Evolutionary conservation across 208 protist species (phyloP).

Genomic region (Trypanosoma avium): DNA sequence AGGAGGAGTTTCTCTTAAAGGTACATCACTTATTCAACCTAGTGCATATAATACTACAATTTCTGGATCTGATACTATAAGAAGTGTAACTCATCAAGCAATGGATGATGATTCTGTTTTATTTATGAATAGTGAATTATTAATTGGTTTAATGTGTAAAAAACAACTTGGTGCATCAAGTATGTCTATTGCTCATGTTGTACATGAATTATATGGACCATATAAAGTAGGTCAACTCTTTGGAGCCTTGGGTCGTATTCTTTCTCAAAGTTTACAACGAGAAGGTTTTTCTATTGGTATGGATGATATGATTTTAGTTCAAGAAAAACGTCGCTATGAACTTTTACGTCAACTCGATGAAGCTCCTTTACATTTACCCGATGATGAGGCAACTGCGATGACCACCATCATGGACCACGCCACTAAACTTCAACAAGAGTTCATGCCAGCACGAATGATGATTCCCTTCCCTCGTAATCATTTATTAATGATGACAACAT

Average conservation of each 20-base stretch:
- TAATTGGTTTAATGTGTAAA: slow-evolving; percentile 98
- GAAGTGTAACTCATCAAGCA: slow-evolving; percentile 26
- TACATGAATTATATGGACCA: slow-evolving; percentile 98
- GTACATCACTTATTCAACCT: slow-evolving; percentile 80
- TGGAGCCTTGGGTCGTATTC: slow-evolving; percentile 93
- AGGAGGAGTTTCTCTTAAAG: slow-evolving; percentile 83
- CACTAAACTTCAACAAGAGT: slow-evolving; percentile 85
- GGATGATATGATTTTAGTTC: slow-evolving; percentile 96
- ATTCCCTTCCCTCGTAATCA: slow-evolving; percentile 97
- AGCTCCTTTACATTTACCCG: slow-evolving; percentile 57
- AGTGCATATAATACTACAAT: slow-evolving; percentile 76
- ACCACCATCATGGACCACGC: slow-evolving; percentile 75
- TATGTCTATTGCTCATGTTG: slow-evolving; percentile 91
- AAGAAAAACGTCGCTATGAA: slow-evolving; percentile 57
- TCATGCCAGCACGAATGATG: slow-evolving; percentile 85
- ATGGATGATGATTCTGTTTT: slow-evolving; percentile 84
- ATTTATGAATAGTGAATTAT: slow-evolving; percentile 94
- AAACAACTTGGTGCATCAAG: slow-evolving; percentile 89
- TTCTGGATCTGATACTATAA: slow-evolving; percentile 25
- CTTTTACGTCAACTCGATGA: slow-evolving; percentile 85
- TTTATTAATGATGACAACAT: slow-evolving; percentile 98
- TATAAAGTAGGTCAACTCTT: slow-evolving; percentile 94
- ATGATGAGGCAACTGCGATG: slow-evolving; percentile 82
- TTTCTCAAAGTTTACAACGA: slow-evolving; percentile 94
- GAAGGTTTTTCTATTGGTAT: slow-evolving; percentile 98